phyloP scores from a whole-genome alignment of 2,329 filamentous ascomycete genomes.

The Gliomastix tumulicola region DNA sequence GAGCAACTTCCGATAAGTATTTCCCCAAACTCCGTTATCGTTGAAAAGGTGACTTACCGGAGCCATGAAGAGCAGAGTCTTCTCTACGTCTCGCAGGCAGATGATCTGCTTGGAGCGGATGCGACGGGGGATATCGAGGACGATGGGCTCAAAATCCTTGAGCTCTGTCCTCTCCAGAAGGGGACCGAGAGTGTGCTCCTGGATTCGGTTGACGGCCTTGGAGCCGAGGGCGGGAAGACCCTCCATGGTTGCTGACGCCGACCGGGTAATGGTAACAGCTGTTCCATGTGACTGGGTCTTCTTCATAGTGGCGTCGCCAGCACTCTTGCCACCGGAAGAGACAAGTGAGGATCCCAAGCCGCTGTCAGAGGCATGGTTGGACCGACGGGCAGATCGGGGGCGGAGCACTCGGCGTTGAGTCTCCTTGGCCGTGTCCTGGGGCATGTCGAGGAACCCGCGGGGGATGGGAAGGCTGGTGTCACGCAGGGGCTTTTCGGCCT shows the following conservation, averaged over 20 bases:
- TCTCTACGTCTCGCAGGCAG: constrained; percentile 89
- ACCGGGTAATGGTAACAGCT: constrained; percentile 55
- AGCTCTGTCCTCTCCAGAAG: constrained; percentile 67
- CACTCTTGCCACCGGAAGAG: constrained; percentile 34
- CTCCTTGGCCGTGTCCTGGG: constrained; percentile 35
- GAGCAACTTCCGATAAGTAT: constrained; percentile 63
- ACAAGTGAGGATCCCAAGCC: constrained; percentile 78
- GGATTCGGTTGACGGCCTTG: constrained; percentile 69
- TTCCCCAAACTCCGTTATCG: constrained; percentile 51
- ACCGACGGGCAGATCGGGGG: constrained; percentile 46
- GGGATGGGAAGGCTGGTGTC: constrained; percentile 56
- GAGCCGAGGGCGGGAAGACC: constrained; percentile 57
- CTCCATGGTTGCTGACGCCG: constrained; percentile 40
- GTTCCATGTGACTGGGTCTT: constrained; percentile 21
- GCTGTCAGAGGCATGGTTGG: constrained; percentile 74
- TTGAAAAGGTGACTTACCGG: constrained; percentile 72
- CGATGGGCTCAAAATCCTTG: constrained; percentile 73
- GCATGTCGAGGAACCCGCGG: constrained; percentile 49
- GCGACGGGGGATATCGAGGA: constrained; percentile 70
- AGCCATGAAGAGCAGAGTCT: constrained; percentile 84
- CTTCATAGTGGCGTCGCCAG: constrained; percentile 33
- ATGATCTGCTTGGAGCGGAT: constrained; percentile 81
- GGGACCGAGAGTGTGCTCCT: constrained; percentile 71
- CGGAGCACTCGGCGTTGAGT: constrained; percentile 43
- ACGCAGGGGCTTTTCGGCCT: constrained; percentile 24